Evolutionary conservation across 2,329 filamentous ascomycete genomes (phyloP), one percentile per base, ranked within the genome.

Genomic region (Diaporthe sp.): DNA sequence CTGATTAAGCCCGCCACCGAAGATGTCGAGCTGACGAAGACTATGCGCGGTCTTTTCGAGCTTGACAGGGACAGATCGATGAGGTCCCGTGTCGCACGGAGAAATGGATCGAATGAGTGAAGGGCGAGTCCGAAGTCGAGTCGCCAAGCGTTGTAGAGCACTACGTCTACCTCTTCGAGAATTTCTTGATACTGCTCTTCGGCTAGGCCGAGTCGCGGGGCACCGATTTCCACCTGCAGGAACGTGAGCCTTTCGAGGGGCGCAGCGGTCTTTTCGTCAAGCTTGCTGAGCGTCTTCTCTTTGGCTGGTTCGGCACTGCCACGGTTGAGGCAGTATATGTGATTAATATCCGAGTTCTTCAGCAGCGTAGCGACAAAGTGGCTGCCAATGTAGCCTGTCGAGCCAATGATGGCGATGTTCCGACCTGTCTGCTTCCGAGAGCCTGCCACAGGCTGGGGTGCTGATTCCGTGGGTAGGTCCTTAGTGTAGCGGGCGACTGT

Each of bases 131-230:
- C 76, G 38, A 80, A 80, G 71, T 80, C 77, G 1, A 79, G 74
- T n/a, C 74, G 67, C 79, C 78, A 80, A 9, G 78, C 67, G 40
- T 80, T 80, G 50, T 76, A 79, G 10, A 80, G 57, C 7, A 80
- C 58, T 1, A 75, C 75, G 30, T 79, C 77, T 1, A 75, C 75
- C 17, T 77, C 69, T 15, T 28, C 17, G 17, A 30, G 19, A 50
- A 67, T 33, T 5, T 13, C 30, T 35, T 58, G n/a, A 2, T 73
- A 58, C 19, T 67, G 38, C 2, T 67, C 47, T 22, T 67, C 10
- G 50, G 1, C 5, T 3, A 73, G 30, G 12, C 71, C 71, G 19
- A 73, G 71, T 22, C 28, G 35, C 4, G 50, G 28, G 9, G 60
- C 38, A n/a, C 71, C 71, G 28, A 73, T 13, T 3, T 67, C 22